Percentiles rank a stretch among this genome's conserved stretches.
Conservation (phyloP, 2,329 filamentous ascomycete species). For the Botryotinia calthae region DNA sequence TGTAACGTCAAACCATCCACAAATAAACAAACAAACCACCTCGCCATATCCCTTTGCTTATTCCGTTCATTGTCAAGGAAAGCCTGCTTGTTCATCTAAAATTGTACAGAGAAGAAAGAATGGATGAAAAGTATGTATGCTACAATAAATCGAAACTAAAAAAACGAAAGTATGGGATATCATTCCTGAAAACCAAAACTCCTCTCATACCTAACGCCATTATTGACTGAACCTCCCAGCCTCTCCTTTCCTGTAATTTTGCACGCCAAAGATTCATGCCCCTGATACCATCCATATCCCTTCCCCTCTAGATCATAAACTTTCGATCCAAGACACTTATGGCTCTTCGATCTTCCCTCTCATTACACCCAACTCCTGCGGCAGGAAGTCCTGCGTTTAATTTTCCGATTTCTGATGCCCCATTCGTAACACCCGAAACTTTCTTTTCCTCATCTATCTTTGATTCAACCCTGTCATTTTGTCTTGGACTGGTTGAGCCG, state of each 20-base stretch:
- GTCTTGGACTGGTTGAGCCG: constrained; percentile 34
- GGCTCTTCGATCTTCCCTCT: constrained; percentile 61
- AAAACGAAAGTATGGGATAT: constrained; percentile 22
- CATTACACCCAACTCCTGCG: constrained; percentile 38
- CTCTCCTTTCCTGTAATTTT: constrained; percentile 8
- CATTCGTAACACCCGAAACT: neutral
- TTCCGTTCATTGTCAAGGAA: neutral
- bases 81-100: neutral
- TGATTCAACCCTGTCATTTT: constrained; percentile 39
- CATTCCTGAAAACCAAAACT: constrained; percentile 15
- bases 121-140: neutral
- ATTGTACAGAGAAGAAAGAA: constrained; percentile 5
- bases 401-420: constrained; percentile 50
- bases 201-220: constrained; percentile 9
- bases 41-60: too few species aligned
- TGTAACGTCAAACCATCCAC: neutral
- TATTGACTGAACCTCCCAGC: neutral
- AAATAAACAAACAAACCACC: neutral
- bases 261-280: constrained; percentile 7
- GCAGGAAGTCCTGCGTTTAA: constrained; percentile 40
- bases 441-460: constrained; percentile 32
- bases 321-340: constrained; percentile 64
- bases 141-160: neutral
- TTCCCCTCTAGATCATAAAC: constrained; percentile 40
- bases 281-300: neutral